Percentiles rank a stretch among this genome's conserved stretches.
phyloP scores from a whole-genome alignment of 345 rosid genomes.

The Brassica incana region DNA sequence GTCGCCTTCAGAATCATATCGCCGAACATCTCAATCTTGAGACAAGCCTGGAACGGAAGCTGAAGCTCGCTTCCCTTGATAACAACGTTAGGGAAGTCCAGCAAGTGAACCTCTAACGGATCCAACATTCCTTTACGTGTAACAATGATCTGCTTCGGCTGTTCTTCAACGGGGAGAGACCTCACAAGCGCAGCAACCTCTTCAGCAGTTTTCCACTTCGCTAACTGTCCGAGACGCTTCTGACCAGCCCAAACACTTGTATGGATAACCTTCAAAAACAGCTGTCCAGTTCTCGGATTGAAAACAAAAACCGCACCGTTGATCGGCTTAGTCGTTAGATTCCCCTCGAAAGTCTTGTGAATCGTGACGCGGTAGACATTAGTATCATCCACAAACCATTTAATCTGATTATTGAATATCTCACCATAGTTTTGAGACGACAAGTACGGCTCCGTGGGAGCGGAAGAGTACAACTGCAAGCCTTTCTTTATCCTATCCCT shows the following conservation, averaged over 20 bases:
- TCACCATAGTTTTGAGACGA: slow-evolving; percentile 99
- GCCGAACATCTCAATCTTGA: slow-evolving; percentile 97
- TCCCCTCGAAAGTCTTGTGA: slow-evolving; percentile 99
- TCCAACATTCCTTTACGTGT: slow-evolving; percentile 99
- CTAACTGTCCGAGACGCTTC: slow-evolving; percentile 98
- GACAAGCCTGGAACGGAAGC: slow-evolving; percentile 97
- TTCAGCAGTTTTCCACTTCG: slow-evolving; percentile 99
- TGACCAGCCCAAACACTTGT: slow-evolving; percentile 99
- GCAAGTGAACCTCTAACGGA: slow-evolving; percentile 93
- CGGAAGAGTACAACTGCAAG: slow-evolving; percentile 95
- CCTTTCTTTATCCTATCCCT: slow-evolving; percentile 99
- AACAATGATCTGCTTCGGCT: slow-evolving; percentile 95
- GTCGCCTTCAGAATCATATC: slow-evolving; percentile 93
- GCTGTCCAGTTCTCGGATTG: slow-evolving; percentile 97
- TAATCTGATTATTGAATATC: slow-evolving; percentile 96
- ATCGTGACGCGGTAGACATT: slow-evolving; percentile 98
- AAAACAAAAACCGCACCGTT: slow-evolving; percentile 97
- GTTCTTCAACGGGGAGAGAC: slow-evolving; percentile 97
- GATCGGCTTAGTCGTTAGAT: slow-evolving; percentile 95
- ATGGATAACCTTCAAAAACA: slow-evolving; percentile 95
- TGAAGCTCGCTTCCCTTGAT: slow-evolving; percentile 99
- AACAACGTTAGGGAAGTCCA: slow-evolving; percentile 97
- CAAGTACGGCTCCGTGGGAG: slow-evolving; percentile 96
- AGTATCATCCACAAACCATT: slow-evolving; percentile 99
- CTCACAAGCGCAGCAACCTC: slow-evolving; percentile 99